These are phyloP conservation scores for Xylaria nigripes DNA, from an alignment of 495 filamentous ascomycete genomes.

Conservation along the genomic window DNA sequence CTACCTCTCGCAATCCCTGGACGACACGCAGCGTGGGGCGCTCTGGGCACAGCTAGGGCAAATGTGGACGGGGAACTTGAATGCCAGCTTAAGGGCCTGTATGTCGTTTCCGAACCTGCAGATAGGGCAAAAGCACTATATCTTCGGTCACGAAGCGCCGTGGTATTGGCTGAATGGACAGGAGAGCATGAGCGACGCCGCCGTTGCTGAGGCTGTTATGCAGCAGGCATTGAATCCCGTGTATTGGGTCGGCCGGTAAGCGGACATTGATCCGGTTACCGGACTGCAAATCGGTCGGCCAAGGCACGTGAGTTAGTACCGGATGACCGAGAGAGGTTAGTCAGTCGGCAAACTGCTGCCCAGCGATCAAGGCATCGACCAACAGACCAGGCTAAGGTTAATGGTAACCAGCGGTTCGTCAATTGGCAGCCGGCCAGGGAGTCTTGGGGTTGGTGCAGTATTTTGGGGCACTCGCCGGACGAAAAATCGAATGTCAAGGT, in stretches of 20 bases:
- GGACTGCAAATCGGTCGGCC: too few species aligned
- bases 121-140: conserved; percentile 20
- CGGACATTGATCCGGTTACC: not conserved
- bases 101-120: conserved; percentile 14
- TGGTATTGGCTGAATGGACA: conserved; percentile 25
- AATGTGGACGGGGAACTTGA: conserved; percentile 17
- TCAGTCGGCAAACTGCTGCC: too few species aligned
- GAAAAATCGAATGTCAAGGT: too few species aligned
- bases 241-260: conserved; percentile 24
- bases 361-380: too few species aligned
- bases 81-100: conserved; percentile 4
- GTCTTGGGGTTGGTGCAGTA: too few species aligned
- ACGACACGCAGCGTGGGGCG: conserved; percentile 8
- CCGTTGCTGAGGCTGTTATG: conserved; percentile 21
- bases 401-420: too few species aligned
- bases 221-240: conserved; percentile 19
- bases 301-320: too few species aligned
- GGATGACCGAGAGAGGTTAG: too few species aligned
- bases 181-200: conserved; percentile 23
- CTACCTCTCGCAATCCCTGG: conserved; percentile 19
- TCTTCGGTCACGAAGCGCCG: conserved; percentile 18
- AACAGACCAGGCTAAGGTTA: too few species aligned
- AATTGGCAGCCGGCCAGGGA: too few species aligned
- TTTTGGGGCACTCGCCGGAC: too few species aligned
- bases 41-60: conserved; percentile 20